Base-by-base conservation (phyloP, 768 basidiomycete genomes). In the Cystobasidium tubakii region DNA sequence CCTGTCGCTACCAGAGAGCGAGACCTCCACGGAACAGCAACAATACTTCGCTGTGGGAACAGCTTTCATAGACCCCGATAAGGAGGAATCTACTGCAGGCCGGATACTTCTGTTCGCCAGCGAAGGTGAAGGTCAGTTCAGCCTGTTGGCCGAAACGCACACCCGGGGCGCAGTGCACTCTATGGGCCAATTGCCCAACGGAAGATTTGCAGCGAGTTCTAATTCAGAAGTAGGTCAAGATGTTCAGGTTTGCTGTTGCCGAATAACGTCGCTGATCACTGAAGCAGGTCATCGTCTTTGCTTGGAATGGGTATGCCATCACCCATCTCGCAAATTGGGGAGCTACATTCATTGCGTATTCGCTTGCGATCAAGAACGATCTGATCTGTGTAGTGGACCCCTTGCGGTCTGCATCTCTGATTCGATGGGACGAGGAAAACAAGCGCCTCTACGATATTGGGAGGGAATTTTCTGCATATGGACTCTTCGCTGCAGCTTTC, bases 321-420 rank as follows among this genome's bases (percentile, higher is more conserved):
- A 12, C 29, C 6, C 33, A 12, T 29, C 17, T 60, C 6, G 57
- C 57, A 29, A 60, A 29, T 44, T 93, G 91, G 88, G 87, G 89
- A 76, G 90, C 91, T 79, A 92, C 90, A 70, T 92, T 93, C 81
- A 75, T 90, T 72, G 86, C 93, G 33, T 87, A 86, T 2, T 87
- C 86, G 70, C 81, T 96, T 25, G 86, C 85, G 0, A 82, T 83
- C 1, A 81, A 87, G 74, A 62, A 62, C 23, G 17, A 71, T 46
- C 71, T 64, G 21, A 79, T 95, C 29, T 81, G 90, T 21, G 85
- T 87, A n/a, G 90, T 90, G 42, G 93, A 96, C 78, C 87, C 88
- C 9, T 85, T 94, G 31, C 87, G 86, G 79, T 92, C 91, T 0
- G 84, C 94, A 21, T 88, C 91, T 1, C 76, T 91, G 31, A 82